Evolutionary conservation across 148 eudicot genomes (phyloP), one percentile per base, ranked within the genome.

Genomic region (Polygonum maritimum): DNA sequence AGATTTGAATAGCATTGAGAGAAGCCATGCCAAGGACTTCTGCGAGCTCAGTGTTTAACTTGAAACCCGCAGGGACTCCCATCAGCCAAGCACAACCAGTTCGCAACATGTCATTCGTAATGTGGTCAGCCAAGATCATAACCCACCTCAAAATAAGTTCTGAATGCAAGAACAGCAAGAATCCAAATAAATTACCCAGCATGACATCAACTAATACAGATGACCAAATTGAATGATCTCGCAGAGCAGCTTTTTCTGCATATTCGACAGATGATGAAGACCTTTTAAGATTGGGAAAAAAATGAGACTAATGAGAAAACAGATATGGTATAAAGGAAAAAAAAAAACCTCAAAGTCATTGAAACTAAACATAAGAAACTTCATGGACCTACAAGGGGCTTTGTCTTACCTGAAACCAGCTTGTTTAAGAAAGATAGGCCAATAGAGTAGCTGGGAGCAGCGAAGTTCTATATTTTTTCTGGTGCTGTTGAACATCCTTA

Each of bases 11-110:
- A 22, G 89, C 88, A 84, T 88, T 92, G 41, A 95, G 90, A 72
- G 92, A 89, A 47, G 89, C 71, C 78, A 88, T 88, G 75, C 99
- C 99, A 49, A 95, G 86, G 83, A 95, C 82, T 80, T 85, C 88
- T 16, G 99, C 99, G 69, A 95, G 92, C 85, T 95, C 98, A 39
- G 92, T 88, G 83, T 95, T 95, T 76, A 95, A 85, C 88, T 95
- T 95, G 79, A 95, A 95, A 79, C 99, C 99, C 7, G 99, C 99
- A 70, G 99, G 99, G 67, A 89, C 91, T 45, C 97, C 98, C 98
- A 95, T 92, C 82, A 95, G 85, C 91, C 98, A 91, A 41, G 87
- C 99, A 85, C 93, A 95, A 41, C 99, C 96, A 11, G 82, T 89
- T 45, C 97, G 96, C 82, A 92, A 80, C 75, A 86, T 81, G 78